Base-by-base conservation (phyloP, 2,329 filamentous ascomycete species). In the Elsinoe fawcettii region DNA sequence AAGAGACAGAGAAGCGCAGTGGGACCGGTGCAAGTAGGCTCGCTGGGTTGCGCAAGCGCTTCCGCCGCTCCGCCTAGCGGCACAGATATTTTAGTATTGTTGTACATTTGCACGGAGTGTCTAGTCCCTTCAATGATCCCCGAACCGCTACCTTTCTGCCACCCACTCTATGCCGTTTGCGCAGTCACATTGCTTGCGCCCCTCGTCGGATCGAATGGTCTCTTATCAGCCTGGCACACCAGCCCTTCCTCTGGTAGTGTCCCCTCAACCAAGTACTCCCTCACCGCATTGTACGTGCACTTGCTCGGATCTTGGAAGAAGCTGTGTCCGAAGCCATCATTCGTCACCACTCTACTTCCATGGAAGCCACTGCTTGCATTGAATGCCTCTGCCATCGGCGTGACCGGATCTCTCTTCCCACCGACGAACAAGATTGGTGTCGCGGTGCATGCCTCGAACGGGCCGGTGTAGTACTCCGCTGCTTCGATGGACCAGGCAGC, bases 301-400 rank as follows among this genome's bases (percentile, higher is more conserved):
- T 27, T 9, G 11, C 41, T 46, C 41, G 20, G 41, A 27, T 46
- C 41, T 11, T 46, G 20, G 14, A 46, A 46, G 6, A 46, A 46
- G 9, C 41, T 46, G 14, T 46, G 41, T n/a, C 49, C 49, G 20
- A 18, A 53, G 18, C 49, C 30, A 36, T 53, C 49, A 11, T 53
- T 36, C 9, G 34, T 39, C 49, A 39, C 8, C 2, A 53, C 49
- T 12, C 30, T 25, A 32, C 49, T 53, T 12, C 49, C 49, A 14
- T 25, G 9, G 25, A 53, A 53, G 14, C 30, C 30, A 22, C 25
- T 22, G 22, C 49, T 53, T 2, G 49, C 49, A 39, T 53, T 53
- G 49, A 53, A 53, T 3, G 49, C 49, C 2, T 16, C 30, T 18
- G 46, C 16, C 20, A 39, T 14, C 6, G 34, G 30, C 32, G 49